These are phyloP conservation scores for Tuctoria greenei DNA, from an alignment of 176 grass and related monocot species.

Conservation along the genomic window DNA sequence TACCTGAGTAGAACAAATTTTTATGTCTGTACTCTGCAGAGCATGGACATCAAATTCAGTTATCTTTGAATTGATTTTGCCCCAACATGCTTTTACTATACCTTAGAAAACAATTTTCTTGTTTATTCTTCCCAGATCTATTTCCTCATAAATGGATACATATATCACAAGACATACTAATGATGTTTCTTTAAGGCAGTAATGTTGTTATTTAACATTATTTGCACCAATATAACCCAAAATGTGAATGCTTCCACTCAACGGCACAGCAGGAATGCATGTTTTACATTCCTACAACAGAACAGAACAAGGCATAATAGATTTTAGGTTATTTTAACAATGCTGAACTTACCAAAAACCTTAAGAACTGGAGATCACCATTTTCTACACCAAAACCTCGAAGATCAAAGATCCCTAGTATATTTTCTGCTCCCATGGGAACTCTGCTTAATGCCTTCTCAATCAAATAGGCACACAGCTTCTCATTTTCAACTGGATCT, in stretches of 20 bases:
- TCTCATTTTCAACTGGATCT: conserved; percentile 65
- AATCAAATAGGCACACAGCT: conserved; percentile 71
- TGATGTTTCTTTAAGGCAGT: background rate
- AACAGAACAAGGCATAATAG: background rate
- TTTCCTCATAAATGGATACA: background rate
- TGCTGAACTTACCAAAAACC: conserved; percentile 70
- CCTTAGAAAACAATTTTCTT: background rate
- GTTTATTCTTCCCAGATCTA: background rate
- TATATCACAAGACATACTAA: background rate
- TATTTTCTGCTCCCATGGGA: conserved; percentile 63
- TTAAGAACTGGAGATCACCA: conserved; percentile 71
- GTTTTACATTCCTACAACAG: background rate
- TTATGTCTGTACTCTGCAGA: background rate
- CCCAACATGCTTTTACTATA: background rate
- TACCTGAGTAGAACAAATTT: background rate
- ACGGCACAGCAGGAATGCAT: background rate
- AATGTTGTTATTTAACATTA: background rate
- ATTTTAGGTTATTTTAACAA: background rate
- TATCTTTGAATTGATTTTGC: background rate
- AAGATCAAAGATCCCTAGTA: conserved; percentile 85
- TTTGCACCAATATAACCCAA: background rate
- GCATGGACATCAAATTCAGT: background rate
- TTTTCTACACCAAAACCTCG: conserved; percentile 70
- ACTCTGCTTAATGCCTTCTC: conserved; percentile 81
- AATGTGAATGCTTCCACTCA: background rate